Evolutionary conservation across 352 stramenopile species (phyloP), one percentile per base, ranked within the genome.

Genomic region (Pythium brachiatum): DNA sequence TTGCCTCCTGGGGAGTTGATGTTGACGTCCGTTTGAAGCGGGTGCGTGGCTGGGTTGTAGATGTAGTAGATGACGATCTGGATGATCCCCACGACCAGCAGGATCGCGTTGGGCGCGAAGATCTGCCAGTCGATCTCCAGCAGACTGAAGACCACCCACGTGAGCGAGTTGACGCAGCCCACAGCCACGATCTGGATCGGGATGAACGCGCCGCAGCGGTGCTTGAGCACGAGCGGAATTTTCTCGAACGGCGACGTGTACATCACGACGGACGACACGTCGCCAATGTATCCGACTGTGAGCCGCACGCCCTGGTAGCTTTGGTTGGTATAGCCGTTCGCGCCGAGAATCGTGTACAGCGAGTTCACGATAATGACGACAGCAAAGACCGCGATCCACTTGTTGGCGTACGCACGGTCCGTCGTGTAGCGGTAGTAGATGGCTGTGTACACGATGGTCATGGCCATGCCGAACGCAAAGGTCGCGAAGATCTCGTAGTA

Each of bases 191-290:
- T 75, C 60, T 78, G 62, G 41, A 81, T 81, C 9, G 76, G 75
- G 26, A 88, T 76, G 66, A 77, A 77, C 36, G 79, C 68, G 1
- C 65, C 72, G 9, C 72, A 79, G 26, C 73, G 73, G 67, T 71
- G 71, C 62, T 66, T 71, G 56, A 86, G 20, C 15, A 88, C 78
- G 25, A 78, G 62, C n/a, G 47, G 46, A 52, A 86, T 72, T 46
- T 76, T 86, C 38, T 81, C 72, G 52, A 88, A 83, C 7, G 78
- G 74, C 25, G 76, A 88, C n/a, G 66, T 69, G 64, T 81, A 86
- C 18, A 88, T n/a, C 64, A 79, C 67, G 51, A 85, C 20, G 2
- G 65, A 74, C 7, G 79, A 71, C 7, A 73, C 21, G 46, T 79
- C 74, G 9, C 59, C 66, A 43, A 83, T 46, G 53, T 75, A 81